phyloP scores from a whole-genome alignment of 805 yeast species.

The Ogataea pignaliae region DNA sequence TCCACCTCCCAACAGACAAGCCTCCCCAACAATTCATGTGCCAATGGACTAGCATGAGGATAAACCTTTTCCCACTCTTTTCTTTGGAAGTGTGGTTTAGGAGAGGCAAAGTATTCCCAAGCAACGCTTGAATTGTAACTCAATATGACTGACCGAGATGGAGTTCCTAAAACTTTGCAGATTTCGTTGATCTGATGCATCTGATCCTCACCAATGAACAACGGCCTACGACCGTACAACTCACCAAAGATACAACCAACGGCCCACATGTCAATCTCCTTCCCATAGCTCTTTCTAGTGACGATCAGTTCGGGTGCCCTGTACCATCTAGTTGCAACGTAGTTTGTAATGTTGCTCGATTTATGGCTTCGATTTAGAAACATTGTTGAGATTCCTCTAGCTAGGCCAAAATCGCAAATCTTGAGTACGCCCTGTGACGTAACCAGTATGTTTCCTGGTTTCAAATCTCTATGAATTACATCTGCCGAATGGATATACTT shows the following conservation, averaged over 20 bases:
- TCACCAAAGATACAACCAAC: conserved; percentile 89
- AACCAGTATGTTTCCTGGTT: conserved; percentile 85
- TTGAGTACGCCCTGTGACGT: conserved; percentile 70
- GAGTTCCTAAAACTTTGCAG: conserved; percentile 66
- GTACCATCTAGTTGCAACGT: conserved; percentile 95
- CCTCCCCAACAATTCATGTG: conserved; percentile 47
- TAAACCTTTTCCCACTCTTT: conserved; percentile 50
- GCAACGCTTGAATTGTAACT: conserved; percentile 43
- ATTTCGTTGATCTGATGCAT: conserved; percentile 69
- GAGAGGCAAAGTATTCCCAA: conserved; percentile 41
- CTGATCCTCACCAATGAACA: conserved; percentile 73
- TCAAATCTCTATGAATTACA: conserved; percentile 87
- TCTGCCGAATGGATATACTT: conserved; percentile 90
- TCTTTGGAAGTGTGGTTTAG: conserved; percentile 38
- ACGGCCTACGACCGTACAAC: conserved; percentile 71
- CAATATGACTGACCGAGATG: conserved; percentile 43
- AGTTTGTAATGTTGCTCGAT: conserved; percentile 59
- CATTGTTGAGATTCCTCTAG: conserved; percentile 58
- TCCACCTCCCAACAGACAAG: conserved; percentile 64
- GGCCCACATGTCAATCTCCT: conserved; percentile 88
- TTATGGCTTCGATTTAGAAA: conserved; percentile 30
- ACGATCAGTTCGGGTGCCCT: conserved; percentile 88
- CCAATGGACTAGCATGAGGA: conserved; percentile 55
- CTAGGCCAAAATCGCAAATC: conserved; percentile 92
- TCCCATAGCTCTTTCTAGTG: conserved; percentile 53